Evolutionary conservation across 2,329 filamentous ascomycete genomes (phyloP).

Genomic region (Thyridium curvatum): DNA sequence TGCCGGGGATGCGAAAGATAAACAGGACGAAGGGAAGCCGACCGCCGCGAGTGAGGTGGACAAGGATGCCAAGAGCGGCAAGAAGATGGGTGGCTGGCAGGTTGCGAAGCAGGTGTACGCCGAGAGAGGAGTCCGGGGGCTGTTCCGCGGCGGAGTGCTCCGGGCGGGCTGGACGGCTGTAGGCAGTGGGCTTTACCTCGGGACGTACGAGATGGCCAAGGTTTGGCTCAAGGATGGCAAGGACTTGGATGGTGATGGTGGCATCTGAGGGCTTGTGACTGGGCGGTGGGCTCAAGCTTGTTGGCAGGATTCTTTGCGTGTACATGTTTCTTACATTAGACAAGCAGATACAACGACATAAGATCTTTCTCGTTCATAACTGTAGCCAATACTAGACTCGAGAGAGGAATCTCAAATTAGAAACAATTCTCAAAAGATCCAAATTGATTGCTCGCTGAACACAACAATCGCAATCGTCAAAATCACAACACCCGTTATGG

Average conservation of each 20-base stretch:
- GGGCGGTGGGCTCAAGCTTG: no score
- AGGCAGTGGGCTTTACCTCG: constrained; percentile 78
- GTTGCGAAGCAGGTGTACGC: constrained; percentile 60
- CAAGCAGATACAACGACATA: no score
- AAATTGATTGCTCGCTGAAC: no score
- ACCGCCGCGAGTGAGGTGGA: constrained; percentile 15
- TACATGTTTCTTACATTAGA: no score
- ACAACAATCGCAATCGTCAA: no score
- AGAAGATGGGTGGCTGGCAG: constrained; percentile 39
- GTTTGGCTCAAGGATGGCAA: constrained; percentile 48
- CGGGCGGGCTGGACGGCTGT: constrained; percentile 76
- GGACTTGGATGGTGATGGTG: constrained; percentile 30
- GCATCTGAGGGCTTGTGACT: no score
- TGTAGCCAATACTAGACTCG: no score
- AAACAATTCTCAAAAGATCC: no score
- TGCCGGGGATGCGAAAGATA: constrained; percentile 31
- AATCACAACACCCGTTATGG: no score
- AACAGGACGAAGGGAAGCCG: constrained; percentile 15
- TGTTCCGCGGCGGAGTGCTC: constrained; percentile 72
- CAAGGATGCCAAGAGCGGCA: constrained; percentile 17
- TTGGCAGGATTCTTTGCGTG: no score
- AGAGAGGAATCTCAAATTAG: no score
- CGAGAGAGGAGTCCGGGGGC: constrained; percentile 62
- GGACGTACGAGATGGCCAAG: constrained; percentile 77
- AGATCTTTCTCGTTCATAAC: no score